Conservation (phyloP, 2,329 filamentous ascomycete species). For the Orbilia javanica region DNA sequence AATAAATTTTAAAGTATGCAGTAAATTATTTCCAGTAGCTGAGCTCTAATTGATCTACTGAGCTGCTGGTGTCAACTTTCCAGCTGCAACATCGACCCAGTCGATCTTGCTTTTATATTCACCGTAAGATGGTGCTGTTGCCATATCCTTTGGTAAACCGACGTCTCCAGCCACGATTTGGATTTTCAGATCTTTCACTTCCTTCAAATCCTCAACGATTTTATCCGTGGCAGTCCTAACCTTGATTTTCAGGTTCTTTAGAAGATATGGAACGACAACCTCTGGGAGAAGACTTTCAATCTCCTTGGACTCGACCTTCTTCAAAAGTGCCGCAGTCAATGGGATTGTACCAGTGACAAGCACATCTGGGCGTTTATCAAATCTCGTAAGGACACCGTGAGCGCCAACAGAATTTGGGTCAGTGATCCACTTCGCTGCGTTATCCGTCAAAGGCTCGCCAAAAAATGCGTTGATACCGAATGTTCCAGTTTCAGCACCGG, state of each 20-base stretch:
- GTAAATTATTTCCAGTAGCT: too few relatives aligned
- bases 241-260: constrained; percentile 63
- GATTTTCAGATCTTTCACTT: constrained; percentile 62
- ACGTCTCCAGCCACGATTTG: constrained; percentile 63
- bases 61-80: neutral
- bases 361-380: constrained; percentile 35
- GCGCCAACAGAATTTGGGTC: constrained; percentile 66
- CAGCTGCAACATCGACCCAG: constrained; percentile 31
- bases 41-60: neutral
- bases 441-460: constrained; percentile 62
- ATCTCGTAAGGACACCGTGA: constrained; percentile 64
- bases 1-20: too few relatives aligned
- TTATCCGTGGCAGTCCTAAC: constrained; percentile 46
- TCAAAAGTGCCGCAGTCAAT: constrained; percentile 64
- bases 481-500: constrained; percentile 63
- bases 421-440: constrained; percentile 63
- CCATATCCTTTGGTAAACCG: constrained; percentile 16
- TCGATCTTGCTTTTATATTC: constrained; percentile 24
- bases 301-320: constrained; percentile 62
- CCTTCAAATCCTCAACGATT: constrained; percentile 57
- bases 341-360: constrained; percentile 65
- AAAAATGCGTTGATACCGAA: constrained; percentile 65
- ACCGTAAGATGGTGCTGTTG: constrained; percentile 20
- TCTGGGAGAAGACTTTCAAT: constrained; percentile 62
- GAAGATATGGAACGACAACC: constrained; percentile 63